Evolutionary conservation across 116 monocot genomes (phyloP), one percentile per base, ranked within the genome.

Genomic region (Phalaenopsis hybrid): DNA sequence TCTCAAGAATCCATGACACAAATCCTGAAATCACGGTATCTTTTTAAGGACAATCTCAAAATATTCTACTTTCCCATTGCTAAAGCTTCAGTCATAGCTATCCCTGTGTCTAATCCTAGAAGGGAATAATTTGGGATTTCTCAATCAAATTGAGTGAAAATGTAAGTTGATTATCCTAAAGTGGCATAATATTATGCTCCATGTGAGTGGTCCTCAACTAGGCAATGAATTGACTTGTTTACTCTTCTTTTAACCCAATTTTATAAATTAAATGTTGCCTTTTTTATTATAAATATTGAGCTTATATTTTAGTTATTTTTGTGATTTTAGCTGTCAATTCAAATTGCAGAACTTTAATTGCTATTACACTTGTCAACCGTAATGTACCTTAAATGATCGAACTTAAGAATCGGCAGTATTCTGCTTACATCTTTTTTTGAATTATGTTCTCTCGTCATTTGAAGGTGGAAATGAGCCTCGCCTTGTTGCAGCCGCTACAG

Each of bases 381-480:
- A 48, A 4, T 48, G 2, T 48, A 48, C 48, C 9, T 48, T 48
- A 10, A 10, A 48, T 48, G 8, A 48, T 9, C 9, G 5, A 48
- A 48, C 9, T 75, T 46, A 46, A 44, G 7, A 41, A 75, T 8
- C 6, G 18, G 8, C 25, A 49, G n/a, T 50, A 31, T 79, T 44
- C 16, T 79, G 51, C 11, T 49, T 20, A 61, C 67, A 81, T 28
- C 37, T 74, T 75, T 20, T 58, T 37, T 33, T 73, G 52, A 20
- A 43, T 79, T 63, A 28, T 77, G 48, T 37, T 37, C 25, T 77
- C 31, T 11, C 49, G 21, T 2, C 69, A 78, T 84, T 57, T 85
- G 13, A 79, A 95, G 99, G 95, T 81, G 99, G 99, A 81, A 94
- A 83, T 89, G 95, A 99, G 79, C 87, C 92, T 83, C 92, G 95